phyloP scores from a whole-genome alignment of 805 yeast genomes.

The Pichia eremophila region DNA sequence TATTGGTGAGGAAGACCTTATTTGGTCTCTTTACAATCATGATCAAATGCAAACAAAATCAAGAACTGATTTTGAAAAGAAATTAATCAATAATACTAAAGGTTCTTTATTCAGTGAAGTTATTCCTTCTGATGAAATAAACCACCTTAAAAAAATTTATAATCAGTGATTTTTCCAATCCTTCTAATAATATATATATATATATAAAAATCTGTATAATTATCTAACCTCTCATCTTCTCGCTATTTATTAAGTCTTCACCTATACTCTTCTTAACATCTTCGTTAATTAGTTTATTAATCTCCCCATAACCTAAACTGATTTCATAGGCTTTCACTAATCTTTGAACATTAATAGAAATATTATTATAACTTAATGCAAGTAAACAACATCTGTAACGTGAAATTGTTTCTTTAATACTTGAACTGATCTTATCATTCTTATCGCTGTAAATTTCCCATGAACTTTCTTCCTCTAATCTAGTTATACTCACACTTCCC shows the following conservation, averaged over 20 bases:
- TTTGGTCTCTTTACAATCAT: conserved; percentile 41
- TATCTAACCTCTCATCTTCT: conserved; percentile 59
- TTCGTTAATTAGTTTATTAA: conserved; percentile 63
- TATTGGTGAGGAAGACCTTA: conserved; percentile 59
- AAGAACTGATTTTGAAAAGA: conserved; percentile 46
- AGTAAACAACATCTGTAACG: conserved; percentile 78
- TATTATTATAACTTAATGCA: conserved; percentile 74
- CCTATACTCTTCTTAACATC: conserved; percentile 70
- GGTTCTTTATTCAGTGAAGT: conserved; percentile 37
- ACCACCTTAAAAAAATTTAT: conserved; percentile 34
- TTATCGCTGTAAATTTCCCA: conserved; percentile 92
- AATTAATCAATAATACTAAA: conserved; percentile 36
- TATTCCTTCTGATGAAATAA: conserved; percentile 35
- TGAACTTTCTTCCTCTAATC: conserved; percentile 79
- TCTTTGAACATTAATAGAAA: conserved; percentile 79
- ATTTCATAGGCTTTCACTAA: conserved; percentile 81
- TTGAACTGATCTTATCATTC: conserved; percentile 61
- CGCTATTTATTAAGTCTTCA: conserved; percentile 57
- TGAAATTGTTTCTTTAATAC: conserved; percentile 63
- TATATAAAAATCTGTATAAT: not conserved
- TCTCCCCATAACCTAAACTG: conserved; percentile 62
- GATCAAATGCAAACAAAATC: conserved; percentile 40
- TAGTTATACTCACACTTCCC: conserved; percentile 63
- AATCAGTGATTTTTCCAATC: conserved; percentile 2
- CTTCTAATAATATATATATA: not conserved